These are phyloP conservation scores for Dactylis glomerata DNA, from an alignment of 176 grass and related monocot genomes.

Conservation along the genomic window DNA sequence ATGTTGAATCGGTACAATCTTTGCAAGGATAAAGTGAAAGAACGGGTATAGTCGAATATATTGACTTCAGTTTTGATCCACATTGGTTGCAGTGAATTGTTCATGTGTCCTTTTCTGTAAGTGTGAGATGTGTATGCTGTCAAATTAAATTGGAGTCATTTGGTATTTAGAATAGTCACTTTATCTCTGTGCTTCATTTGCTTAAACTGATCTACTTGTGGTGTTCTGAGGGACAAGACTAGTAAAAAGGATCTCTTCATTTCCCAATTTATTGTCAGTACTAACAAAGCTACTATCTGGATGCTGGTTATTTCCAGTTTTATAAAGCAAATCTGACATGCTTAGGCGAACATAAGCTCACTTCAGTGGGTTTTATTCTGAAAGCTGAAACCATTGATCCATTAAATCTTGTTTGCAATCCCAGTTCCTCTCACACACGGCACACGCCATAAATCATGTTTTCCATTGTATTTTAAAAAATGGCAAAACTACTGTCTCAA, in stretches of 20 bases:
- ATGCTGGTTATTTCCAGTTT: neutral
- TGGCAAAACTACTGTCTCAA: neutral
- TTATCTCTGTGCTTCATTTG: neutral
- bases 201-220: neutral
- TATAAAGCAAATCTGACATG: neutral
- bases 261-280: neutral
- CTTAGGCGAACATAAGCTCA: neutral
- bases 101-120: neutral
- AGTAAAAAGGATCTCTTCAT: neutral
- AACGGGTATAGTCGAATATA: neutral
- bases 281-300: neutral
- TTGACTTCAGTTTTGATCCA: neutral
- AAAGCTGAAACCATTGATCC: slow-evolving; percentile 7
- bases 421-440: slow-evolving; percentile 21
- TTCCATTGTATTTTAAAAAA: neutral
- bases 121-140: neutral
- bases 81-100: neutral
- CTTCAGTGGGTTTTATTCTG: neutral
- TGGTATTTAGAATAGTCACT: neutral
- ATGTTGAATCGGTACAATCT: neutral
- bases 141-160: neutral
- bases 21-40: neutral
- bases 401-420: neutral
- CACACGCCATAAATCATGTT: neutral
- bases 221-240: neutral